Evolutionary conservation across 176 grass and related monocot genomes (phyloP).

Genomic region (Triticum turgidum): DNA sequence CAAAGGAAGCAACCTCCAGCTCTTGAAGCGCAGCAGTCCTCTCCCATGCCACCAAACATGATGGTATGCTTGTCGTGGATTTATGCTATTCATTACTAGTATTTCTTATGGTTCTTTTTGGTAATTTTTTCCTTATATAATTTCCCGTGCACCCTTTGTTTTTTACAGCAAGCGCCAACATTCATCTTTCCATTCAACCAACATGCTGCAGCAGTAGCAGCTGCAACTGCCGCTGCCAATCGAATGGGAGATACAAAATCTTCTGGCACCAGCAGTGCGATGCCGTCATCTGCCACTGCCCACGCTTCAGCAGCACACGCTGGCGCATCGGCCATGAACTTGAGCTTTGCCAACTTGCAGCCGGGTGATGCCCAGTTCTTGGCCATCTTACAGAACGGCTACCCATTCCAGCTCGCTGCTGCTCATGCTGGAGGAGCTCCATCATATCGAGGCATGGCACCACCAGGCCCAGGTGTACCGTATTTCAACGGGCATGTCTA

Average conservation of each 20-base stretch:
- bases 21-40: constrained; percentile 69
- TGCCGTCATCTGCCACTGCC: constrained; percentile 38
- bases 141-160: neutral
- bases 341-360: constrained; percentile 81
- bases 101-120: neutral
- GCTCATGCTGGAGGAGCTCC: constrained; percentile 61
- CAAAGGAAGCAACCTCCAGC: constrained; percentile 74
- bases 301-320: constrained; percentile 35
- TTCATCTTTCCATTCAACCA: constrained; percentile 91
- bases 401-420: constrained; percentile 70
- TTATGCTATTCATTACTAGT: neutral
- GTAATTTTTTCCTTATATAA: constrained; percentile 20
- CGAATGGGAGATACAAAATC: constrained; percentile 62
- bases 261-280: constrained; percentile 30
- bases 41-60: constrained; percentile 50
- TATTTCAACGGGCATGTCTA: constrained; percentile 86
- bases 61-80: constrained; percentile 44
- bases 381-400: constrained; percentile 80
- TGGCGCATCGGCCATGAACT: constrained; percentile 63
- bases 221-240: constrained; percentile 46
- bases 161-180: constrained; percentile 66
- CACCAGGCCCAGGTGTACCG: constrained; percentile 67
- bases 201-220: constrained; percentile 55
- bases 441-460: constrained; percentile 63
- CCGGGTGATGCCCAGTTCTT: constrained; percentile 72